Evolutionary conservation across 768 basidiomycete genomes (phyloP).

Genomic region (Rhizopogon sp.): DNA sequence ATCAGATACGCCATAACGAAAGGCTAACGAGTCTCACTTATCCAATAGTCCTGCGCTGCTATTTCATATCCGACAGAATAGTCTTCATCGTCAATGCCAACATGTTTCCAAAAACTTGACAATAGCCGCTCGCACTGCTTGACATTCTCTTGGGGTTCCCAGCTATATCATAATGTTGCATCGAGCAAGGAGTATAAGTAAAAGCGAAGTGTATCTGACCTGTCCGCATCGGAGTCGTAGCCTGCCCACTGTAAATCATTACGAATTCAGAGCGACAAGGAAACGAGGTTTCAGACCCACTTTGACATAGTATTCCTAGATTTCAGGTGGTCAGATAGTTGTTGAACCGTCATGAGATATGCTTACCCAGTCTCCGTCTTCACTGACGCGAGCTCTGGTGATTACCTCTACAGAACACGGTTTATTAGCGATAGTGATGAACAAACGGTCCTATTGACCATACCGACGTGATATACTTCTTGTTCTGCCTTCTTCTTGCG

Average conservation of each 20-base stretch:
- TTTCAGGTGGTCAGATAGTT: background rate
- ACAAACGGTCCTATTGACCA: conserved; percentile 6
- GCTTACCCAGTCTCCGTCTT: conserved; percentile 50
- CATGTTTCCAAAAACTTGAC: conserved; percentile 57
- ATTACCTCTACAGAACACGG: conserved; percentile 47
- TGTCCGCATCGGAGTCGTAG: conserved; percentile 53
- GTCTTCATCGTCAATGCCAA: conserved; percentile 54
- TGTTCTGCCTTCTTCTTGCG: conserved; percentile 22
- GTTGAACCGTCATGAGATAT: background rate
- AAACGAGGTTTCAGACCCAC: conserved; percentile 26
- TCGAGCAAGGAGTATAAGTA: background rate
- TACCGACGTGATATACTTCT: conserved; percentile 47
- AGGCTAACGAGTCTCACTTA: conserved; percentile 34
- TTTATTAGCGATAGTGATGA: background rate
- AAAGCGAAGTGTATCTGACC: conserved; percentile 29
- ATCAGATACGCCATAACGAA: background rate
- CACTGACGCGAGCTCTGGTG: conserved; percentile 48
- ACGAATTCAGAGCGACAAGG: conserved; percentile 1
- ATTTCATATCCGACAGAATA: conserved; percentile 43
- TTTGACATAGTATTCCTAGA: conserved; percentile 66
- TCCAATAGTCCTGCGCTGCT: conserved; percentile 49
- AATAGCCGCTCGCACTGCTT: conserved; percentile 52
- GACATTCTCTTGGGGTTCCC: conserved; percentile 66
- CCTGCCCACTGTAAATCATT: conserved; percentile 54
- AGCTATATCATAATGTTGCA: conserved; percentile 35